A percentile compares a stretch with the other conserved stretches of the same genome.
These are phyloP conservation scores for Phanerochaete carnosa DNA, from an alignment of 768 basidiomycete genomes.

Conservation along the genomic window DNA sequence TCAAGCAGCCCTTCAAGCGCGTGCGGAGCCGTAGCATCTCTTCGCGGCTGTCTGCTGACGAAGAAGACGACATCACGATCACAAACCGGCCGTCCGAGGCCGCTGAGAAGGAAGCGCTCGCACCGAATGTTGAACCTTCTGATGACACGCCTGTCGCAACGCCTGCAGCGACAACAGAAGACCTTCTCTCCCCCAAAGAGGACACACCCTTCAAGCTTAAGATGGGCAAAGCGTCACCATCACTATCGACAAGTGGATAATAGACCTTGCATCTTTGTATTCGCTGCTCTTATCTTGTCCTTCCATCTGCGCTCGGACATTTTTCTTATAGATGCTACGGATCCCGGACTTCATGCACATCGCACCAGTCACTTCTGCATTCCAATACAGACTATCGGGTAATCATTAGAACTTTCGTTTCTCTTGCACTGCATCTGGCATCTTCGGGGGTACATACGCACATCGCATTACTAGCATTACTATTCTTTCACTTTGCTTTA, in stretches of 20 bases:
- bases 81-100: neutral
- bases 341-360: neutral
- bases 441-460: neutral
- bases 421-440: neutral
- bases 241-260: too few species aligned
- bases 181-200: neutral
- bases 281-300: neutral
- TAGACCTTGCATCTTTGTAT: neutral
- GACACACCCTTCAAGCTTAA: neutral
- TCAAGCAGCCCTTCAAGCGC: conserved; percentile 43
- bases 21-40: neutral
- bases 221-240: too few species aligned
- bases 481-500: neutral
- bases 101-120: neutral
- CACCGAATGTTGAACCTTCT: neutral
- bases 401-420: neutral
- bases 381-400: neutral
- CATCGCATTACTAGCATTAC: neutral
- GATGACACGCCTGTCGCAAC: neutral
- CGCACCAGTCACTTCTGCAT: neutral
- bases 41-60: neutral
- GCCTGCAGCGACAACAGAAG: neutral
- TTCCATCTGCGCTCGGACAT: neutral
- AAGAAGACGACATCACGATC: neutral
- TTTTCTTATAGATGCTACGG: neutral